Evolutionary conservation across 768 basidiomycete species (phyloP), one percentile per base, ranked within the genome.

Genomic region (Tulasnella sp.): DNA sequence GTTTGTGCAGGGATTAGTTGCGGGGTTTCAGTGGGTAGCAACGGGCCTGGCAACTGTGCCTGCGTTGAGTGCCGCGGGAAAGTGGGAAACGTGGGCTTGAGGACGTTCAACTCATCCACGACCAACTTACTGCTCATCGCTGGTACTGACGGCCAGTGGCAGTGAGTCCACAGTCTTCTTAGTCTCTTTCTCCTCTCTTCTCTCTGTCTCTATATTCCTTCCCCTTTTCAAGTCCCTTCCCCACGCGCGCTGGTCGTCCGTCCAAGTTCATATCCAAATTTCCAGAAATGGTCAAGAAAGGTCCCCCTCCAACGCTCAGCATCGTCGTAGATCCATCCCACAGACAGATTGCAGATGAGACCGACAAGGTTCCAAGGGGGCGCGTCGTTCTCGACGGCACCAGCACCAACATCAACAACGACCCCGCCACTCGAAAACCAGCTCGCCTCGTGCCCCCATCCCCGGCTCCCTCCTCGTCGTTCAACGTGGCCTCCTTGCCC

Each of bases 271-370:
- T 29, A 59, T 65, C 36, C 64, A 65, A 65, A 72, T 63, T 34
- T 37, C 22, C 35, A 63, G 34, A 36, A 69, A 72, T 72, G 71
- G 64, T 63, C 32, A 72, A 64, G 44, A 63, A 66, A 65, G 71
- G 71, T 36, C 71, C 71, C 9, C 71, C 36, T 0, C 64, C 62
- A 35, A 66, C 62, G n/a, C 64, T 72, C 40, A 64, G 62, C 62
- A 63, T 72, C 62, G 62, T 65, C 34, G 62, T 72, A 19, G 71
- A 72, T 72, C 62, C 71, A 40, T 72, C 71, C 22, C 71, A 72
- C 39, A 63, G 62, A 36, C 62, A 39, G 32, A 63, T 72, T 36
- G 44, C 62, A 5, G 71, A 72, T 64, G 71, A 72, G 29, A 41
- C 71, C 19, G 71, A 72, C 64, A 72, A 47, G n/a, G 36, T 40